These are phyloP conservation scores for Saturnispora dispora DNA, from an alignment of 805 yeast species.

Conservation along the genomic window DNA sequence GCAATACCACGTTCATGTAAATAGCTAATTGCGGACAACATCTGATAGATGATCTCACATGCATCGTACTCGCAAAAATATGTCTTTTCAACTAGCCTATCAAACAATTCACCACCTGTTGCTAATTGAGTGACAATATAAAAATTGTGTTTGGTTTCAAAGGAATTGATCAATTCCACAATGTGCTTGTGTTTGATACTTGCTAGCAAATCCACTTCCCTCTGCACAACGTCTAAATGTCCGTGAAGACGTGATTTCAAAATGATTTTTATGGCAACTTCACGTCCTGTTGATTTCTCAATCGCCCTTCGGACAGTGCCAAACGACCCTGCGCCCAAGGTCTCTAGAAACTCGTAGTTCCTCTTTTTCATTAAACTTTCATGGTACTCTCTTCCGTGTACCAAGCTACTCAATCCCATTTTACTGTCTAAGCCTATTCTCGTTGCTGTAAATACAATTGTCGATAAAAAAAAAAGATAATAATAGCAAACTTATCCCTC, in stretches of 20 bases:
- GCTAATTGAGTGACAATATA: conserved; percentile 92
- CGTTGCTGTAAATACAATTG: background rate
- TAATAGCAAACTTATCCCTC: background rate
- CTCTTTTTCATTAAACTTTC: conserved; percentile 37
- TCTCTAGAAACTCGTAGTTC: conserved; percentile 67
- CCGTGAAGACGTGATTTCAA: conserved; percentile 78
- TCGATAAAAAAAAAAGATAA: background rate
- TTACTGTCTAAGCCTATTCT: background rate
- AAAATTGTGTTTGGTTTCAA: conserved; percentile 85
- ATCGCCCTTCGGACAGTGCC: conserved; percentile 83
- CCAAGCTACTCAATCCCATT: conserved; percentile 1
- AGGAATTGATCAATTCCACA: conserved; percentile 87
- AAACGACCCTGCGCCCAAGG: conserved; percentile 91
- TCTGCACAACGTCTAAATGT: conserved; percentile 52
- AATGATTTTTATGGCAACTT: conserved; percentile 86
- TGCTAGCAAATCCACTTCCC: conserved; percentile 65
- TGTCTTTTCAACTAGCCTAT: conserved; percentile 72
- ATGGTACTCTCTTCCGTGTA: background rate
- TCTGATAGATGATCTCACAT: conserved; percentile 59
- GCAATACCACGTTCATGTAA: conserved; percentile 72
- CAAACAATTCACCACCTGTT: conserved; percentile 92
- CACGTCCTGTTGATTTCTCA: conserved; percentile 38
- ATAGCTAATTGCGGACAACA: conserved; percentile 70
- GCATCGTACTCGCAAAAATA: conserved; percentile 88
- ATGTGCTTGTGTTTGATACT: conserved; percentile 74